Conservation (phyloP, 208 protist species). For the Leishmania turanica region DNA sequence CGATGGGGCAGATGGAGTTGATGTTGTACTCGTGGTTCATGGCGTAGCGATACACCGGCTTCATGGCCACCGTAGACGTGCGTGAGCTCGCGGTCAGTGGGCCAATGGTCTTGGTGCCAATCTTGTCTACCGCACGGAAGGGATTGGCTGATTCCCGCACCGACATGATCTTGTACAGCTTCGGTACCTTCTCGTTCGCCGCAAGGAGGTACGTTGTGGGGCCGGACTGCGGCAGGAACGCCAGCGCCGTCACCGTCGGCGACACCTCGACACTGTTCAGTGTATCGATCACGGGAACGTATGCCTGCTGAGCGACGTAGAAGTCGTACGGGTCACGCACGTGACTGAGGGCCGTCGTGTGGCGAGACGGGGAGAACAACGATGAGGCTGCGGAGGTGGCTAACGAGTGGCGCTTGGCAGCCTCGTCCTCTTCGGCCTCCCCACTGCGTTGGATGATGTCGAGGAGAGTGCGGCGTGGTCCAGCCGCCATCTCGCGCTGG, state of each 20-base stretch:
- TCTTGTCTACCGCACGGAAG: slow-evolving; percentile 72
- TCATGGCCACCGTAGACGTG: slow-evolving; percentile 62
- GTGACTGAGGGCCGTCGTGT: slow-evolving; percentile 17
- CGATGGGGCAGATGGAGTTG: slow-evolving; percentile 73
- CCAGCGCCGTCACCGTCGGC: slow-evolving; percentile 69
- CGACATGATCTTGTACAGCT: slow-evolving; percentile 82
- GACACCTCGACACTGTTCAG: slow-evolving; percentile 86
- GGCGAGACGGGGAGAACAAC: not conserved
- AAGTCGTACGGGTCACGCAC: slow-evolving; percentile 63
- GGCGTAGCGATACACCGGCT: slow-evolving; percentile 72
- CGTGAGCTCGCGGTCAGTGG: slow-evolving; percentile 47
- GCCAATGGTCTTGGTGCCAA: slow-evolving; percentile 53
- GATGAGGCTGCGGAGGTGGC: not conserved
- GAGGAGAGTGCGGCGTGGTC: slow-evolving; percentile 28
- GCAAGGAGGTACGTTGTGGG: slow-evolving; percentile 73
- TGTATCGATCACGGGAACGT: slow-evolving; percentile 85
- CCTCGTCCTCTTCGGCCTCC: slow-evolving; percentile 18
- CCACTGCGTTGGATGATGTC: slow-evolving; percentile 23
- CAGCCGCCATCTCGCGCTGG: slow-evolving; percentile 34
- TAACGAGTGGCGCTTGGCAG: not conserved
- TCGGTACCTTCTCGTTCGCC: slow-evolving; percentile 87
- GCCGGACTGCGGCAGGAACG: slow-evolving; percentile 71
- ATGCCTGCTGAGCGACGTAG: slow-evolving; percentile 66
- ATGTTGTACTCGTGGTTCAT: slow-evolving; percentile 89
- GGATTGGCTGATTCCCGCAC: slow-evolving; percentile 62